Percentiles rank a stretch among this genome's conserved stretches.
phyloP scores from a whole-genome alignment of 768 basidiomycete genomes.

The Scleroderma citrinum region DNA sequence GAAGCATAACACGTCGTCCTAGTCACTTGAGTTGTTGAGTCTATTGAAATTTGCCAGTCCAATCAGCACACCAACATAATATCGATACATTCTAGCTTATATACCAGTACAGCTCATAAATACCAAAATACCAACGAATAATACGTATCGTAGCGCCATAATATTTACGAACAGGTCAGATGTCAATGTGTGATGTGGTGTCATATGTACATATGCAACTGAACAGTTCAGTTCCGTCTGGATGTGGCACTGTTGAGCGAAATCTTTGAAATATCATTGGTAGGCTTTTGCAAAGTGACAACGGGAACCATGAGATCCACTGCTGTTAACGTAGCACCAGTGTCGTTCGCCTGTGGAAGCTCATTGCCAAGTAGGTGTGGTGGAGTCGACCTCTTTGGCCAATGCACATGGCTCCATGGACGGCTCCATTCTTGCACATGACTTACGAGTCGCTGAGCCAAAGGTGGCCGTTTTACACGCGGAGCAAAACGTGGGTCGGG shows the following conservation, averaged over 20 bases:
- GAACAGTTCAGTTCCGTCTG: neutral
- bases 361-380: neutral
- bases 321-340: slow-evolving; percentile 3
- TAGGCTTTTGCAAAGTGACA: slow-evolving; percentile 5
- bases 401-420: neutral
- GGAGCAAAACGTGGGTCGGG: slow-evolving; percentile 6
- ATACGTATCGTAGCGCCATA: neutral
- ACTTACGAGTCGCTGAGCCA: neutral
- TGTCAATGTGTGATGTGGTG: too few relatives aligned
- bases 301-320: slow-evolving; percentile 4
- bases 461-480: slow-evolving; percentile 1
- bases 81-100: neutral
- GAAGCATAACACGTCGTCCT: slow-evolving; percentile 6
- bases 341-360: neutral
- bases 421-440: slow-evolving; percentile 1
- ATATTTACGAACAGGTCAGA: too few relatives aligned
- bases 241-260: slow-evolving; percentile 1
- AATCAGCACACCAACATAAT: too few relatives aligned
- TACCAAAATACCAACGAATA: neutral
- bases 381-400: neutral
- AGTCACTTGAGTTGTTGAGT: too few relatives aligned
- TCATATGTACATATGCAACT: too few relatives aligned
- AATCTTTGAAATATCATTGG: slow-evolving; percentile 1
- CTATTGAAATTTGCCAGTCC: neutral
- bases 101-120: too few relatives aligned